Conservation (phyloP, 2,329 filamentous ascomycete genomes). For the Aspergillus pseudoterreus region DNA sequence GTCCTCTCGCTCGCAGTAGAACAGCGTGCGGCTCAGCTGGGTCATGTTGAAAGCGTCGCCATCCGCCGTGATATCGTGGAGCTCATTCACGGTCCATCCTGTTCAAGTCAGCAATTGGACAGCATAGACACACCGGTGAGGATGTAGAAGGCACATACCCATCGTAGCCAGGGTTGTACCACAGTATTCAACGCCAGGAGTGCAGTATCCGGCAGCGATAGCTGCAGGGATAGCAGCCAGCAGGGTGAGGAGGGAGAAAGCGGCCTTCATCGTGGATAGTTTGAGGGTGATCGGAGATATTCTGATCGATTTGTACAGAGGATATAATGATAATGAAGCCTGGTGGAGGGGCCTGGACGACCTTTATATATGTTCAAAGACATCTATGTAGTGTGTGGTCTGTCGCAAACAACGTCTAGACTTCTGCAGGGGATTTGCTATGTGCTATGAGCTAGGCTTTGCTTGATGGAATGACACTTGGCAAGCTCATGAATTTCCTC, state of each 20-base stretch:
- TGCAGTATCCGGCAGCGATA: not conserved
- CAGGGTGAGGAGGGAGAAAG: not conserved
- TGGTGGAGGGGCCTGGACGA: too few relatives aligned
- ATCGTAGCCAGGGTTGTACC: not conserved
- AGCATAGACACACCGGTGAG: not conserved
- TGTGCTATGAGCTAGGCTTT: too few relatives aligned
- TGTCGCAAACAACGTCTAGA: too few relatives aligned
- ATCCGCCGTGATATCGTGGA: not conserved
- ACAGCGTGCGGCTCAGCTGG: not conserved
- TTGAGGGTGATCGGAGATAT: not conserved
- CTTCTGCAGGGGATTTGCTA: too few relatives aligned
- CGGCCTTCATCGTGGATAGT: not conserved
- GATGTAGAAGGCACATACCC: not conserved
- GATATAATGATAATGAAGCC: too few relatives aligned
- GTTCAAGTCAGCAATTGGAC: not conserved
- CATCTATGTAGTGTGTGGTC: too few relatives aligned
- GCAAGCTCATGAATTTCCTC: too few relatives aligned
- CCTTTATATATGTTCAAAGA: too few relatives aligned
- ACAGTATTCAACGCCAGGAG: not conserved
- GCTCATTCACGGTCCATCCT: slow-evolving; percentile 1
- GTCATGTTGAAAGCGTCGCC: not conserved
- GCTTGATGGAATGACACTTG: too few relatives aligned
- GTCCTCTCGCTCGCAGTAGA: not conserved
- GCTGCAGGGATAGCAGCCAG: not conserved
- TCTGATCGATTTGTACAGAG: too few relatives aligned